Percentiles rank a stretch among this genome's conserved stretches.
Evolutionary conservation across 306 rosid genomes (phyloP).

Genomic region (Purshia tridentata): DNA sequence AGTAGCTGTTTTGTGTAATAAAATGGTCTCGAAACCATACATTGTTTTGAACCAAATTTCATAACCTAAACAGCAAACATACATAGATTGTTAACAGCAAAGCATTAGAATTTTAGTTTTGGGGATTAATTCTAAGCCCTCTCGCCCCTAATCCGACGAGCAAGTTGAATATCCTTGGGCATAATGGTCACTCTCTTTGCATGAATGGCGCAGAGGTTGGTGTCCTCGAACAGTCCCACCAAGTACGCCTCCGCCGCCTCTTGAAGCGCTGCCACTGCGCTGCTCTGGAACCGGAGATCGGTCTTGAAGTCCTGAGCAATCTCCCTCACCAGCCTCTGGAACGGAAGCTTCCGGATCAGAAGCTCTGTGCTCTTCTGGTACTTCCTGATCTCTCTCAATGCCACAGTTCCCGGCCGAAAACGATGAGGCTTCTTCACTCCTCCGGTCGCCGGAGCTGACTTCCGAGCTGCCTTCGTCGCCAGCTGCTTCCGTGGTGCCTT

Average conservation of each 20-base stretch:
- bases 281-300: slow-evolving; percentile 35
- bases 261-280: slow-evolving; percentile 31
- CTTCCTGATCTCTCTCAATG: slow-evolving; percentile 35
- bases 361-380: slow-evolving; percentile 41
- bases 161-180: slow-evolving; percentile 42
- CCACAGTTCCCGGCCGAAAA: slow-evolving; percentile 40
- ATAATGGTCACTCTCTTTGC: slow-evolving; percentile 42
- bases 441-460: slow-evolving; percentile 37
- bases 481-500: slow-evolving; percentile 40
- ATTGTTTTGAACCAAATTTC: not conserved
- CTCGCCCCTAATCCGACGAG: slow-evolving; percentile 37
- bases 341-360: slow-evolving; percentile 33
- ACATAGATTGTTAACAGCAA: not conserved
- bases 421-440: slow-evolving; percentile 39
- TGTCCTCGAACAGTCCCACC: slow-evolving; percentile 39
- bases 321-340: slow-evolving; percentile 37
- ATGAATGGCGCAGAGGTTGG: slow-evolving; percentile 38
- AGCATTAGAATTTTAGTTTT: not conserved
- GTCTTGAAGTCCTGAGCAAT: slow-evolving; percentile 38
- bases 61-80: not conserved
- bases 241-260: slow-evolving; percentile 38
- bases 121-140: slow-evolving; percentile 10
- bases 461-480: slow-evolving; percentile 30
- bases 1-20: no score
- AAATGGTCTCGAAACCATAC: no score